These are phyloP conservation scores for Diplosphaera chodatii DNA, from an alignment of 139 green algal species.

Conservation along the genomic window DNA sequence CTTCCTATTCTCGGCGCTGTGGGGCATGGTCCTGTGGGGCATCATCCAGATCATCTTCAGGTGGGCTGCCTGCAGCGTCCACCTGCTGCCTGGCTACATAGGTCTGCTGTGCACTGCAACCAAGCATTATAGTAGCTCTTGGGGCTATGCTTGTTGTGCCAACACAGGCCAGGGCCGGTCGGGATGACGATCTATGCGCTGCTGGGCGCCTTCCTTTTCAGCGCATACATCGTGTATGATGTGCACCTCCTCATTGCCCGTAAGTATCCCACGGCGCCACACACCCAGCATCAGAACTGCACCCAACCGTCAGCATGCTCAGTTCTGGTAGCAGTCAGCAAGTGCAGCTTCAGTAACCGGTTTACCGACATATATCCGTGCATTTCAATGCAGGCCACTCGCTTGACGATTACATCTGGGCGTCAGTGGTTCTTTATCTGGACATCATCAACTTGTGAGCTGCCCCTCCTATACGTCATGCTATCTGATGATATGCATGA, in stretches of 20 bases:
- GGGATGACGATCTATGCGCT: slow-evolving; percentile 47
- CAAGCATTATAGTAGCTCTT: no score
- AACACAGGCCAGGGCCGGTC: slow-evolving; percentile 24
- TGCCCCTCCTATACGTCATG: no score
- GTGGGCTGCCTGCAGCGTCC: background rate
- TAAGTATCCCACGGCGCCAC: background rate
- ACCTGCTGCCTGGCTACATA: no score
- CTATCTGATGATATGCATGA: no score
- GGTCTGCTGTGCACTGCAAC: no score
- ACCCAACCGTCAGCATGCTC: no score
- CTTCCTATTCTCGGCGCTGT: slow-evolving; percentile 50
- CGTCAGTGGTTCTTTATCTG: slow-evolving; percentile 57
- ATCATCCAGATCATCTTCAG: slow-evolving; percentile 62
- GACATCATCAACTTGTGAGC: slow-evolving; percentile 69
- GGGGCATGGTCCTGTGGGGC: slow-evolving; percentile 34
- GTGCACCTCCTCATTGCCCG: slow-evolving; percentile 36
- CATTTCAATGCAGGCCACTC: background rate
- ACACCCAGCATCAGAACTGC: no score
- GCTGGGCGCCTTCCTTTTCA: slow-evolving; percentile 60
- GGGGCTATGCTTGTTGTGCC: no score
- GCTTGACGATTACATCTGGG: slow-evolving; percentile 71
- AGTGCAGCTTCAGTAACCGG: no score
- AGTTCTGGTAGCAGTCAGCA: no score
- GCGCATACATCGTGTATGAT: slow-evolving; percentile 51
- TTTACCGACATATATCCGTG: no score